Evolutionary conservation across 805 yeast species (phyloP).

Genomic region (Maudiozyma bulderi): DNA sequence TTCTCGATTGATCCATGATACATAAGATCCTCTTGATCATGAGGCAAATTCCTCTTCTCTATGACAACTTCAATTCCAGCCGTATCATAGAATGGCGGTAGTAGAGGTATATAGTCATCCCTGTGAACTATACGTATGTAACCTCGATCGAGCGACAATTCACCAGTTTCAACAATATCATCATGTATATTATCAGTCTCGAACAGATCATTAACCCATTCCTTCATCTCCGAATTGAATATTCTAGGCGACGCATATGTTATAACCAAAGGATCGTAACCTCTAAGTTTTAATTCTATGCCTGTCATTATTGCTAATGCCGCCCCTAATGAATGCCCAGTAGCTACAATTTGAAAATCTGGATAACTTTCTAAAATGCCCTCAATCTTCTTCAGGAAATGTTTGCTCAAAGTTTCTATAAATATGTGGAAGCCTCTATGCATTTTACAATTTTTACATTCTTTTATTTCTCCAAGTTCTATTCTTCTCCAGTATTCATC

Average conservation of each 20-base stretch:
- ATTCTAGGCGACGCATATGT: constrained; percentile 59
- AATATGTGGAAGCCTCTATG: constrained; percentile 57
- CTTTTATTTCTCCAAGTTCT: constrained; percentile 14
- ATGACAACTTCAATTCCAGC: constrained; percentile 46
- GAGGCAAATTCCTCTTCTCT: constrained; percentile 29
- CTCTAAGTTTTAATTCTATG: constrained; percentile 47
- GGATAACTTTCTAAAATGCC: constrained; percentile 32
- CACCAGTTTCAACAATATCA: constrained; percentile 15
- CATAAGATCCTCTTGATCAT: constrained; percentile 17
- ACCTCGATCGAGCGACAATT: constrained; percentile 28
- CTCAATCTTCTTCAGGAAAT: constrained; percentile 31
- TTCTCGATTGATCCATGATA: constrained; percentile 16
- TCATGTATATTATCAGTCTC: constrained; percentile 29
- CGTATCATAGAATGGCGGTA: constrained; percentile 47
- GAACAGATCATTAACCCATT: constrained; percentile 45
- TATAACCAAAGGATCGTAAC: constrained; percentile 44
- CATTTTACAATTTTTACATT: constrained; percentile 45
- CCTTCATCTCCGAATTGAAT: constrained; percentile 43
- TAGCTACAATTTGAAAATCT: constrained; percentile 41
- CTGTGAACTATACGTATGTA: constrained; percentile 47
- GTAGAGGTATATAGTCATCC: constrained; percentile 48
- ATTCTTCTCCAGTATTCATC: constrained; percentile 15
- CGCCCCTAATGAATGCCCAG: constrained; percentile 75
- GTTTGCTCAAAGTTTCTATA: constrained; percentile 33
- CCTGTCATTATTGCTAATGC: constrained; percentile 59